A percentile compares a stretch with the other conserved stretches of the same genome.
Conservation (phyloP, 371 early-diverging fungal genomes). For the Fennellomyces sp. region DNA sequence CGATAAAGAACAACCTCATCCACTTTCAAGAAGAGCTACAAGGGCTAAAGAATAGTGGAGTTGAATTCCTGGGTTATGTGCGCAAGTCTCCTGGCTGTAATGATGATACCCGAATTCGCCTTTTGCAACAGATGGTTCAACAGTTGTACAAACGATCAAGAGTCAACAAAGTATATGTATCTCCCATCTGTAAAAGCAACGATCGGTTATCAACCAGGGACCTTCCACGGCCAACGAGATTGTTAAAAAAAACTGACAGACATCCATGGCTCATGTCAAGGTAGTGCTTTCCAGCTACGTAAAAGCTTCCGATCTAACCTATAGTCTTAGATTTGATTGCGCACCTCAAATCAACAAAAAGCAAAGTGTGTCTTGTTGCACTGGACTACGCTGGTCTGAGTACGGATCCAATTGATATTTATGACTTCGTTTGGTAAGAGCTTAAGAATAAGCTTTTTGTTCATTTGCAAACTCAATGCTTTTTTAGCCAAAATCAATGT, state of each 20-base stretch:
- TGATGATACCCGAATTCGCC: not conserved
- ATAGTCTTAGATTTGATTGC: not conserved
- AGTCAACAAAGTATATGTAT: not conserved
- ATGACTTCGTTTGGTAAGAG: not conserved
- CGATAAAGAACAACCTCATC: not conserved
- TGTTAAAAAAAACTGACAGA: not conserved
- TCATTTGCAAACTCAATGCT: not conserved
- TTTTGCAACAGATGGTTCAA: constrained; percentile 2
- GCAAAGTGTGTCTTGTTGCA: not conserved
- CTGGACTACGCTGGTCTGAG: constrained; percentile 3
- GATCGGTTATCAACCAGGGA: not conserved
- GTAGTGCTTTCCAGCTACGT: not conserved
- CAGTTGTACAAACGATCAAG: not conserved
- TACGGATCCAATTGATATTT: not conserved
- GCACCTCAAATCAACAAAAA: not conserved
- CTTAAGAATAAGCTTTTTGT: not conserved
- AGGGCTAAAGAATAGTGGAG: not conserved
- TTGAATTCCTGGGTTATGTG: not conserved
- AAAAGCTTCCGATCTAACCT: no score
- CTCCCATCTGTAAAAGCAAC: not conserved
- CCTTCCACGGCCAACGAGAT: not conserved
- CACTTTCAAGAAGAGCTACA: constrained; percentile 1
- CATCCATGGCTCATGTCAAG: constrained; percentile 1
- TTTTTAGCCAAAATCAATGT: not conserved
- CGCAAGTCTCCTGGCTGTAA: not conserved